These are phyloP conservation scores for Jaltomata sinuosa DNA, from an alignment of 257 asterid genomes.

Conservation along the genomic window DNA sequence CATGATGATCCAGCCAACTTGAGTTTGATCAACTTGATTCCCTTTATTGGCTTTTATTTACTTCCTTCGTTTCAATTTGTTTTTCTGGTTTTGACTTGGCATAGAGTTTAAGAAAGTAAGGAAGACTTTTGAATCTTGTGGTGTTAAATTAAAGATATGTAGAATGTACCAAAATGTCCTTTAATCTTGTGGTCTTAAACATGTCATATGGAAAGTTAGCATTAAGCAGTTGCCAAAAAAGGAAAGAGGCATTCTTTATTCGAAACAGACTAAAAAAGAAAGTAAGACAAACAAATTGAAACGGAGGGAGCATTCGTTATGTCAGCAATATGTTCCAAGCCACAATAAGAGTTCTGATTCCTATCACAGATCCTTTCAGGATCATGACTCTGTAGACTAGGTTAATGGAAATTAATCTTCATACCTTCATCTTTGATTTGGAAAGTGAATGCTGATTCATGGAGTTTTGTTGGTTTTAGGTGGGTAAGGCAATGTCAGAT, in stretches of 20 bases:
- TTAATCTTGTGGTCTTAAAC: no score
- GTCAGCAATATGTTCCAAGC: neutral
- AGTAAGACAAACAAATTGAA: neutral
- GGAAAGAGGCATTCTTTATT: no score
- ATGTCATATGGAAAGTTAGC: no score
- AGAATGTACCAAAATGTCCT: no score
- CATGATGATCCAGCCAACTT: neutral
- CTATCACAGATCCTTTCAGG: neutral
- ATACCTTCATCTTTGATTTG: neutral
- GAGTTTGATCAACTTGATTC: neutral
- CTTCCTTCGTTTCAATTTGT: no score
- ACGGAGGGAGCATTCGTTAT: neutral
- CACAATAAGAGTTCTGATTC: neutral
- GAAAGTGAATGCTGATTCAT: neutral
- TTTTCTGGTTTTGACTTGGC: no score
- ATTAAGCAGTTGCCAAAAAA: no score
- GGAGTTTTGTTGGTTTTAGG: slow-evolving; percentile 31
- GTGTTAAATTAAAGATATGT: no score
- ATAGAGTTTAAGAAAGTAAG: no score
- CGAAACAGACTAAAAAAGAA: neutral
- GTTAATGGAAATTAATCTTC: neutral
- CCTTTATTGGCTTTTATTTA: neutral
- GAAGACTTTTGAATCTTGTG: no score
- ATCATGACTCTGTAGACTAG: neutral
- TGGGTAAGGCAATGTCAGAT: slow-evolving; percentile 53